Evolutionary conservation across 306 rosid genomes (phyloP), one percentile per base, ranked within the genome.

Genomic region (Adenanthera pavonina): DNA sequence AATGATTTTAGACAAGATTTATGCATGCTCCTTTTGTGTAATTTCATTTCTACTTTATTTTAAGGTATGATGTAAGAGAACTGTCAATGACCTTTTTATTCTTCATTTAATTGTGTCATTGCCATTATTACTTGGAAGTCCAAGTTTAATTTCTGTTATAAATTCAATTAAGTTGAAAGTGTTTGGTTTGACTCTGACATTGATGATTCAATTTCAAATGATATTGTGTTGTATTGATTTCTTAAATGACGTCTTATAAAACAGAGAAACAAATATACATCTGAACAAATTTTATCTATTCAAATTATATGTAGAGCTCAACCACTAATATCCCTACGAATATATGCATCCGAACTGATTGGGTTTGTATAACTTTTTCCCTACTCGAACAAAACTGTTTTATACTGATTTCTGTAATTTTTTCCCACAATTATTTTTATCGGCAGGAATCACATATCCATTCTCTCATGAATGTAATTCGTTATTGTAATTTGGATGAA

Each of bases 361-460:
- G 25, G 8, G 10, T 25, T 56, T 36, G 3, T 9, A 34, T 15
- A n/a, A 19, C 16, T 36, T 65, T 15, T 15, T 17, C 5, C 34
- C 8, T 6, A 57, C 69, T 54, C 53, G 66, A 56, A 73, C 54
- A 41, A 4, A 70, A 36, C 7, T 38, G 14, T 44, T 33, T 69
- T 74, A 75, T 49, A 33, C 59, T 78, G 69, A 80, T 69, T 52
- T 49, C 53, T 54, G 13, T 47, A 75, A 75, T 48, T 51, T 54
- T 35, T 43, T 65, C 54, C 46, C 47, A 0, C 49, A 3, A 65
- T 47, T 20, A 46, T 80, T 80, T 81, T 81, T 35, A 54, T 74
- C 81, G 88, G 72, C 88, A 95, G 99, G 99, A 95, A 85, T 95
- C 99, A 65, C 99, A 95, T 81, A 92, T 95, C 69, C 99, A 95